These are phyloP conservation scores for Schizosaccharomyces cryophilus DNA, from an alignment of 805 yeast species.

Conservation along the genomic window DNA sequence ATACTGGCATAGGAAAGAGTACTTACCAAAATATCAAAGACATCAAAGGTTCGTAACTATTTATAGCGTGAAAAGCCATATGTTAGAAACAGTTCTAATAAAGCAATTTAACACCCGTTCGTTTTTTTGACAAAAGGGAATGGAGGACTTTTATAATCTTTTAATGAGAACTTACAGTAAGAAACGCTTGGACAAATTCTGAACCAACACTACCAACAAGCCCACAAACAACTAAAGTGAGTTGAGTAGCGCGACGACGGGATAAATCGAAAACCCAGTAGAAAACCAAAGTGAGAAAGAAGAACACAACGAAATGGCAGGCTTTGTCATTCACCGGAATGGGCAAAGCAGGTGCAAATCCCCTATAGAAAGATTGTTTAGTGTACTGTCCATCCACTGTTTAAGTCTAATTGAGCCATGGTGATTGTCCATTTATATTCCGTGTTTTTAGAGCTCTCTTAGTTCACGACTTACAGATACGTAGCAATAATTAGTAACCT, in stretches of 20 bases:
- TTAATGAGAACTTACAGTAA: constrained; percentile 9
- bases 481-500: neutral
- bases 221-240: constrained; percentile 15
- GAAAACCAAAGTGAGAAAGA: constrained; percentile 15
- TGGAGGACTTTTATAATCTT: neutral
- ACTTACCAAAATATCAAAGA: constrained; percentile 13
- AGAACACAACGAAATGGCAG: constrained; percentile 17
- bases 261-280: constrained; percentile 20
- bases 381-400: neutral
- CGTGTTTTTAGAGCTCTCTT: too few relatives aligned
- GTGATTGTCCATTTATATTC: too few relatives aligned
- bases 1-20: neutral
- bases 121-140: too few relatives aligned
- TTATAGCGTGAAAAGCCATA: neutral
- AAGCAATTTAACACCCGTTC: too few relatives aligned
- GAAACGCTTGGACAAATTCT: constrained; percentile 16
- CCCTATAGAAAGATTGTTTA: neutral
- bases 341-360: neutral
- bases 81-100: too few relatives aligned
- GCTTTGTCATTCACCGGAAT: constrained; percentile 13
- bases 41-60: constrained; percentile 16
- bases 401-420: neutral
- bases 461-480: neutral
- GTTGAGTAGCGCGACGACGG: constrained; percentile 15
- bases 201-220: constrained; percentile 18